phyloP scores from a whole-genome alignment of 2,329 filamentous ascomycete species.

The Dryadomyces quercus-mongolicae region DNA sequence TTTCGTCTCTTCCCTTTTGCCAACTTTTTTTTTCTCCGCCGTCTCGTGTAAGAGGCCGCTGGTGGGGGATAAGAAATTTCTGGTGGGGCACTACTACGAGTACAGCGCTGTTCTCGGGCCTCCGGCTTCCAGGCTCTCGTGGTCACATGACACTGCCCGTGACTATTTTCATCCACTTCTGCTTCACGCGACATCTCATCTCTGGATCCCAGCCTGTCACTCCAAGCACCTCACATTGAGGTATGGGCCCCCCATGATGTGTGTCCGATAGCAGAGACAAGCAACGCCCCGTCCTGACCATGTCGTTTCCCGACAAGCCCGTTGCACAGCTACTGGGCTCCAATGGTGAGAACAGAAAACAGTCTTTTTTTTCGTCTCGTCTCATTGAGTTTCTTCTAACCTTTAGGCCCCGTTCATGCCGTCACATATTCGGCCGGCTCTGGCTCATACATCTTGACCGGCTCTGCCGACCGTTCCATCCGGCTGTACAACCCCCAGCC shows the following conservation, averaged over 20 bases:
- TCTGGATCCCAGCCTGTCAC: background rate
- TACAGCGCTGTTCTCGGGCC: too few relatives aligned
- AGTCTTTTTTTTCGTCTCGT: background rate
- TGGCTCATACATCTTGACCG: slow-evolving; percentile 71
- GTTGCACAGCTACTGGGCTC: slow-evolving; percentile 45
- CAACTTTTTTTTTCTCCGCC: slow-evolving; percentile 1
- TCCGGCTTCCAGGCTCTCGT: too few relatives aligned
- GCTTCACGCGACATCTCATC: background rate
- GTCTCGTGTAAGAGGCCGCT: slow-evolving; percentile 1
- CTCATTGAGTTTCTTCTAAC: background rate
- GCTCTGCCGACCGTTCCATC: slow-evolving; percentile 72
- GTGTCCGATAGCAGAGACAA: too few relatives aligned
- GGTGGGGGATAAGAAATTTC: slow-evolving; percentile 10
- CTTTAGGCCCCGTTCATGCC: slow-evolving; percentile 57
- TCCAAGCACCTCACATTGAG: too few relatives aligned
- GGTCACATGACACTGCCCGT: background rate
- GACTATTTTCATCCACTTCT: too few relatives aligned
- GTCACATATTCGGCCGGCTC: slow-evolving; percentile 61
- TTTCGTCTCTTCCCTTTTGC: too few relatives aligned
- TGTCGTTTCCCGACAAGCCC: slow-evolving; percentile 36
- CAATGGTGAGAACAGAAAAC: slow-evolving; percentile 36
- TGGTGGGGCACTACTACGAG: slow-evolving; percentile 3
- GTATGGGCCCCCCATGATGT: too few relatives aligned
- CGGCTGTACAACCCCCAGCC: slow-evolving; percentile 72
- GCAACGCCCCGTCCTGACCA: slow-evolving; percentile 12